A percentile compares a stretch with the other conserved stretches of the same genome.
Evolutionary conservation across 1,139 yeast species (phyloP).

Genomic region (Saccharomyces pastorianus): DNA sequence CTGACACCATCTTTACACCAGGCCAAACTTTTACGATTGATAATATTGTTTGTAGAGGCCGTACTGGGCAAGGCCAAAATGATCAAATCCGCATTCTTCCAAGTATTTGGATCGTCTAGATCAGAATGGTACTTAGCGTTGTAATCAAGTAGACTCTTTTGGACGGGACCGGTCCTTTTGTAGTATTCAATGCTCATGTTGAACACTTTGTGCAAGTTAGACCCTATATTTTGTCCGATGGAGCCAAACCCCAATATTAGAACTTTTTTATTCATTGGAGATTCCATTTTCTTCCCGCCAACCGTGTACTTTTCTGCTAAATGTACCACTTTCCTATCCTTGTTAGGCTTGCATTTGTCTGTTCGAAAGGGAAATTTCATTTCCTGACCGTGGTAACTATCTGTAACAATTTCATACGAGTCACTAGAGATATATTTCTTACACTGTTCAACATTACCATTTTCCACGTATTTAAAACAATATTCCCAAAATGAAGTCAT

Average conservation of each 20-base stretch:
- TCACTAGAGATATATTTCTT: conserved; percentile 34
- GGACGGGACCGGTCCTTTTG: conserved; percentile 44
- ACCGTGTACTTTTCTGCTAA: conserved; percentile 35
- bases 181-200: conserved; percentile 65
- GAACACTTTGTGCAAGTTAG: conserved; percentile 41
- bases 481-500: conserved; percentile 46
- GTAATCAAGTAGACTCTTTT: conserved; percentile 40
- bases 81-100: conserved; percentile 45
- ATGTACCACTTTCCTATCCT: conserved; percentile 10
- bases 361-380: conserved; percentile 1
- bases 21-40: conserved; percentile 43
- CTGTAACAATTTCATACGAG: conserved; percentile 10
- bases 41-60: conserved; percentile 47
- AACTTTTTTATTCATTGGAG: conserved; percentile 53
- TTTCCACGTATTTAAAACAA: conserved; percentile 34
- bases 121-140: conserved; percentile 39
- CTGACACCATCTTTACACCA: conserved; percentile 47
- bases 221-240: conserved; percentile 61
- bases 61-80: conserved; percentile 65
- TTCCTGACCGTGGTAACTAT: conserved; percentile 10
- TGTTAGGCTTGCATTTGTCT: neutral
- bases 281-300: conserved; percentile 43
- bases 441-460: conserved; percentile 35
- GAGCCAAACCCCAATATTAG: conserved; percentile 74
- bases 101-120: conserved; percentile 32